These are phyloP conservation scores for Ophiostoma montium DNA, from an alignment of 2,329 filamentous ascomycete species.

Conservation along the genomic window DNA sequence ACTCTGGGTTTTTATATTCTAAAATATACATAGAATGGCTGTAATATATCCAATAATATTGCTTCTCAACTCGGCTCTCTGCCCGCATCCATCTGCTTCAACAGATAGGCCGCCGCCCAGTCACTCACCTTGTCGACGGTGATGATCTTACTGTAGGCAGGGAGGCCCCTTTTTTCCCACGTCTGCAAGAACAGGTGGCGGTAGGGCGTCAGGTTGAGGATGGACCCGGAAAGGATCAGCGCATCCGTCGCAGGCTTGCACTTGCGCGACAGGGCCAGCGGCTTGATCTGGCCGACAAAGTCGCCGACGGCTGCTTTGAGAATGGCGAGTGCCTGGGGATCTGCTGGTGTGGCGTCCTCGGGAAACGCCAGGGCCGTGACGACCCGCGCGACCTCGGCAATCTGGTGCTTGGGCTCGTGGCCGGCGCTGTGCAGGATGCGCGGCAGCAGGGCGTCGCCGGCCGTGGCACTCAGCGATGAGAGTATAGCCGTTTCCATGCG, in stretches of 20 bases:
- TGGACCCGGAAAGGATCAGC: constrained; percentile 5
- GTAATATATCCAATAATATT: no score
- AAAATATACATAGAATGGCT: no score
- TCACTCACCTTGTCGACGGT: neutral
- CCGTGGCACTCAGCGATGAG: neutral
- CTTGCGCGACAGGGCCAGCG: constrained; percentile 1
- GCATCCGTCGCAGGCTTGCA: constrained; percentile 1
- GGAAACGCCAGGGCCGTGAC: constrained; percentile 6
- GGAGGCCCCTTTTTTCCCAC: constrained; percentile 1
- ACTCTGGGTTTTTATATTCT: no score
- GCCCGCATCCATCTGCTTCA: neutral
- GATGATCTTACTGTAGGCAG: constrained; percentile 2
- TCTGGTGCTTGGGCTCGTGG: constrained; percentile 6
- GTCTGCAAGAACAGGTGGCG: constrained; percentile 1
- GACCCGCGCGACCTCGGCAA: constrained; percentile 4
- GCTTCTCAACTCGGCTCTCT: no score
- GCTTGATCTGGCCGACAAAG: constrained; percentile 3
- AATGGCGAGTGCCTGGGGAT: neutral
- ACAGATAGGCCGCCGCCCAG: neutral
- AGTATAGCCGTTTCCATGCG: neutral
- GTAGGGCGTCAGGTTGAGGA: constrained; percentile 5
- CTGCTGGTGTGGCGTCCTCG: neutral
- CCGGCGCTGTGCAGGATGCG: constrained; percentile 5
- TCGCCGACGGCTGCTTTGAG: neutral
- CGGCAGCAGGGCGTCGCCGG: neutral